Percentiles rank a stretch among this genome's conserved stretches.
These are phyloP conservation scores for Coemansia sp. DNA, from an alignment of 371 early-diverging fungal species.

Conservation along the genomic window DNA sequence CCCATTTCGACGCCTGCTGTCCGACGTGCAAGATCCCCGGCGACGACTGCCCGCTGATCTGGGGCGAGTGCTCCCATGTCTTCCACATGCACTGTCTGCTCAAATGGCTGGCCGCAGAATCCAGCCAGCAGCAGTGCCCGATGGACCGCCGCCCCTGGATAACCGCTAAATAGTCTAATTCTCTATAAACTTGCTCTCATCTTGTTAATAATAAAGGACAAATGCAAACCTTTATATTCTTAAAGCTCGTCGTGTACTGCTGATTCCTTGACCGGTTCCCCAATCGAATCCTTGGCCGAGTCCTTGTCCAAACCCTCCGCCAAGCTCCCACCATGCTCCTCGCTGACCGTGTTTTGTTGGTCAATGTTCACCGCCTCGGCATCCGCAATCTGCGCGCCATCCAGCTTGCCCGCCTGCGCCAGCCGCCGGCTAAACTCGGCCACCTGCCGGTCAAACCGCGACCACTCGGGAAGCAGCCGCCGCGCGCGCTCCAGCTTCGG, in stretches of 20 bases:
- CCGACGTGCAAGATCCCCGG: constrained; percentile 82
- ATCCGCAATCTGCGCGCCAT: constrained; percentile 42
- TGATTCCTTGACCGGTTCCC: too few relatives aligned
- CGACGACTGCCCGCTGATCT: constrained; percentile 82
- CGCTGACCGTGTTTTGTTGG: too few relatives aligned
- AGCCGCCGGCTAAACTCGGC: constrained; percentile 50
- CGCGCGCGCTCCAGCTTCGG: constrained; percentile 92
- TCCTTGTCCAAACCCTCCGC: too few relatives aligned
- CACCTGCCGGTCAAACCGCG: constrained; percentile 66
- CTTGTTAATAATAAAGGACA: neutral
- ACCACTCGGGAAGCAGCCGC: constrained; percentile 93
- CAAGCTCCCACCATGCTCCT: too few relatives aligned
- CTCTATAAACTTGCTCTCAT: neutral
- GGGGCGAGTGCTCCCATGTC: constrained; percentile 83
- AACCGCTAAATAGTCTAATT: constrained; percentile 44
- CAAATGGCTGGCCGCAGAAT: constrained; percentile 74
- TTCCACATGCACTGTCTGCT: constrained; percentile 90
- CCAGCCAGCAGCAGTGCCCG: constrained; percentile 73
- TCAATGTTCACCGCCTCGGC: constrained; percentile 43
- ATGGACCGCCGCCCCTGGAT: constrained; percentile 82
- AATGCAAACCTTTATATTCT: too few relatives aligned
- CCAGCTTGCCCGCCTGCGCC: constrained; percentile 30
- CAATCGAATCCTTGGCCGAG: too few relatives aligned
- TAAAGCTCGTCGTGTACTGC: neutral
- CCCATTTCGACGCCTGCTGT: constrained; percentile 76